A percentile compares a stretch with the other conserved stretches of the same genome.
These are phyloP conservation scores for Coccinonectria pachysandricola DNA, from an alignment of 2,329 filamentous ascomycete species.

Conservation along the genomic window DNA sequence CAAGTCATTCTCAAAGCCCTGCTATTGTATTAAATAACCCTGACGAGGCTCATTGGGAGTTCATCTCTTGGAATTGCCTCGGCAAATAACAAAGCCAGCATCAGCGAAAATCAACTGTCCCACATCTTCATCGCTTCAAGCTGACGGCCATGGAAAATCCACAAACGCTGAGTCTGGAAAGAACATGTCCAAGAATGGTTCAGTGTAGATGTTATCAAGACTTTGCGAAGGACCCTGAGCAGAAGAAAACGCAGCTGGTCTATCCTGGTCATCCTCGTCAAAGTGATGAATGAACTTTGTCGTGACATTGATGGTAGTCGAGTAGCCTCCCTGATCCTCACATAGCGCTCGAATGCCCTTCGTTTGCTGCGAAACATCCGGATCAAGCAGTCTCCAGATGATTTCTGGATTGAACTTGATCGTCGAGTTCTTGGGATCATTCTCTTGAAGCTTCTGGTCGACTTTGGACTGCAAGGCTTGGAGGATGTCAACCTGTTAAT, in stretches of 20 bases:
- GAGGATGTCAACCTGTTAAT: conserved; percentile 8
- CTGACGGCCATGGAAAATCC: background rate
- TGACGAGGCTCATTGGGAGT: too few relatives aligned
- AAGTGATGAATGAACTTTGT: conserved; percentile 16
- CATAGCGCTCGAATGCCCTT: background rate
- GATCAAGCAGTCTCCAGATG: conserved; percentile 14
- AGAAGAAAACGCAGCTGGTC: background rate
- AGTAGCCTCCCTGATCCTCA: background rate
- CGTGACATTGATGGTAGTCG: conserved; percentile 12
- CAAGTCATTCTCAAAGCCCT: too few relatives aligned
- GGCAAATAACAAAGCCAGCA: too few relatives aligned
- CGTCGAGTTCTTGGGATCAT: background rate
- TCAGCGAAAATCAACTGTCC: too few relatives aligned
- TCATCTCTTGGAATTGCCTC: too few relatives aligned
- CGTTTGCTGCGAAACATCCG: conserved; percentile 4
- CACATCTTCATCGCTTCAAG: too few relatives aligned
- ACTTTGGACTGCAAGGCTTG: conserved; percentile 5
- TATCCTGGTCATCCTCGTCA: conserved; percentile 1
- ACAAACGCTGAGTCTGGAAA: background rate
- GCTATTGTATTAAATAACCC: too few relatives aligned
- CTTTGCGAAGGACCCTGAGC: too few relatives aligned
- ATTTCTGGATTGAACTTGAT: conserved; percentile 14
- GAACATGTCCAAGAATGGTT: background rate
- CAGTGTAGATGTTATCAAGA: background rate
- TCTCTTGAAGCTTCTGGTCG: conserved; percentile 5